A percentile compares a stretch with the other conserved stretches of the same genome.
phyloP scores from a whole-genome alignment of 306 rosid genomes.

The Medicago ruthenica region DNA sequence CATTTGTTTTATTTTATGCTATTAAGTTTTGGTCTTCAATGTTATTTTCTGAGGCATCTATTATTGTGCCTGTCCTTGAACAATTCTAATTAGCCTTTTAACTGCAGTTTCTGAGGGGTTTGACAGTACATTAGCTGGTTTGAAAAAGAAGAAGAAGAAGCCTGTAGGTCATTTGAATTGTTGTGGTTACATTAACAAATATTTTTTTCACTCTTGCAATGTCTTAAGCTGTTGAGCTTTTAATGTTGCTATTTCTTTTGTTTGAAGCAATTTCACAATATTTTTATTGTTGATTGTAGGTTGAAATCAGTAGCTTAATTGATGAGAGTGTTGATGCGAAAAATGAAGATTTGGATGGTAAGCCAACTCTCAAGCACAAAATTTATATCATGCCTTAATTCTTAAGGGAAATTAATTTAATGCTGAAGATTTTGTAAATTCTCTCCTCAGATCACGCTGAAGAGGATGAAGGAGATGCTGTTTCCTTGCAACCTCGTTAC shows the following conservation, averaged over 20 bases:
- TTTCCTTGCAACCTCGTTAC: slow-evolving; percentile 52
- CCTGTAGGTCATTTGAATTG: slow-evolving; percentile 54
- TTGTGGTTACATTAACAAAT: not conserved
- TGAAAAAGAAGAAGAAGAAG: slow-evolving; percentile 92
- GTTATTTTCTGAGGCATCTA: not conserved
- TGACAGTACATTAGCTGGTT: slow-evolving; percentile 76
- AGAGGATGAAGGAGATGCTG: slow-evolving; percentile 68
- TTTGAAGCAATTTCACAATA: slow-evolving; percentile 7
- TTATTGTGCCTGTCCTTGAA: not conserved
- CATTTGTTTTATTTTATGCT: not conserved
- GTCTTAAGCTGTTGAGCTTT: not conserved
- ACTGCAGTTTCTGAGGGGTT: slow-evolving; percentile 78
- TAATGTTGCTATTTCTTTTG: slow-evolving; percentile 5
- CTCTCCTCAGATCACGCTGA: slow-evolving; percentile 54
- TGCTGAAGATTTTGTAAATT: slow-evolving; percentile 18
- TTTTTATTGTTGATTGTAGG: slow-evolving; percentile 54
- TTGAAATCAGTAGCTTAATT: slow-evolving; percentile 64
- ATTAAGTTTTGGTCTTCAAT: not conserved
- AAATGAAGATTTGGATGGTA: slow-evolving; percentile 73
- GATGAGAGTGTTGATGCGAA: slow-evolving; percentile 63
- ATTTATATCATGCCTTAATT: not conserved
- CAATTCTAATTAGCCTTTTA: slow-evolving; percentile 28
- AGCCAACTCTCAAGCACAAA: slow-evolving; percentile 17
- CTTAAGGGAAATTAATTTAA: not conserved
- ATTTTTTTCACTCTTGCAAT: not conserved